Percentiles rank a stretch among this genome's conserved stretches.
phyloP scores from a whole-genome alignment of 1,139 yeast genomes.

The Geotrichum cucujoidarum region DNA sequence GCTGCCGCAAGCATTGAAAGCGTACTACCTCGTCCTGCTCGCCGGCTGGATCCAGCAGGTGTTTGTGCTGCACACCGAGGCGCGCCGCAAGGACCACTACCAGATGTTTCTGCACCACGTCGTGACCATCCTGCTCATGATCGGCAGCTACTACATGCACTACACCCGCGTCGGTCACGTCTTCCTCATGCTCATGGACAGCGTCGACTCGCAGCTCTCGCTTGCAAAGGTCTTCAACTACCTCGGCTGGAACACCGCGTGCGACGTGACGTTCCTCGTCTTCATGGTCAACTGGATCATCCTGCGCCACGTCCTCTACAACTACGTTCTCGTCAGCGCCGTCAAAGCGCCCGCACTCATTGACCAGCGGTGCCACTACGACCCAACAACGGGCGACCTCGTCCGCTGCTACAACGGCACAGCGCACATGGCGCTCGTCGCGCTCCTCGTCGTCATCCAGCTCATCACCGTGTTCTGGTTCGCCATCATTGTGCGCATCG shows the following conservation, averaged over 20 bases:
- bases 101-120: conserved; percentile 91
- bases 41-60: conserved; percentile 81
- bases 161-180: conserved; percentile 76
- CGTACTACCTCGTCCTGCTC: conserved; percentile 65
- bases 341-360: conserved; percentile 29
- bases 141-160: conserved; percentile 70
- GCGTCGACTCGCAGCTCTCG: conserved; percentile 67
- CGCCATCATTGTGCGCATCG: conserved; percentile 65
- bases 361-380: conserved; percentile 26
- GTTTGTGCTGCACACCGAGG: conserved; percentile 70
- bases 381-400: conserved; percentile 27
- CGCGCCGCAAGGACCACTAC: conserved; percentile 69
- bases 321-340: conserved; percentile 51
- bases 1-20: conserved; percentile 46
- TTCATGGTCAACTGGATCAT: conserved; percentile 68
- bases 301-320: conserved; percentile 70
- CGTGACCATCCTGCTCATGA: conserved; percentile 61
- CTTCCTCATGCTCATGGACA: conserved; percentile 75
- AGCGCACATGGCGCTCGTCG: conserved; percentile 49
- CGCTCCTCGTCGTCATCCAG: conserved; percentile 62
- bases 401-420: conserved; percentile 56
- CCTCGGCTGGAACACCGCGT: conserved; percentile 51
- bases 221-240: conserved; percentile 76
- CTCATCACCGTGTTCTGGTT: conserved; percentile 68
- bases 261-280: conserved; percentile 65